Evolutionary conservation across 805 yeast genomes (phyloP), one percentile per base, ranked within the genome.

Genomic region (Myxozyma sirexii): DNA sequence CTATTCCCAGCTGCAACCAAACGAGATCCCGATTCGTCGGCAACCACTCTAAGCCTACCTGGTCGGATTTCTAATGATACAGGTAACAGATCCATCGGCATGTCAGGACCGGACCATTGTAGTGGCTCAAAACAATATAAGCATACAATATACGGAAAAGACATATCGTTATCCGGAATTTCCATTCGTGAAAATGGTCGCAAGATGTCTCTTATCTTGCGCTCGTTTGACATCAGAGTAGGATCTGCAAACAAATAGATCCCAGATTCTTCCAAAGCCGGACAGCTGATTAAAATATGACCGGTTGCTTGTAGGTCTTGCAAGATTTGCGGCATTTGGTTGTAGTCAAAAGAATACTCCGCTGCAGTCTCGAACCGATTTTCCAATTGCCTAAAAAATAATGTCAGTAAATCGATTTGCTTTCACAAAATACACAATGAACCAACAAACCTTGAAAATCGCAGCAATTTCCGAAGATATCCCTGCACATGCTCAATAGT

Each of bases 21-120:
- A 46, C 82, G 79, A 13, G 76, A 72, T 46, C 82, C 79, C 0
- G 96, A 90, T 10, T 92, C 88, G 60, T 85, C 89, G 0, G 89
- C 80, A 0, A 90, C 81, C 54, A 90, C 73, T 29, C 89, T 70
- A 65, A 87, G 79, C 56, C 85, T 83, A 1, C 96, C 94, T 10
- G 82, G 83, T 60, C 80, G 81, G n/a, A 88, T 76, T 57, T 84
- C 86, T 24, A 83, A 77, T 2, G 72, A 70, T 8, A 65, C 53
- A 31, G 66, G 70, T 0, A 71, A 67, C 46, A 73, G 51, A 13
- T 73, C 74, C 12, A 88, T 71, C 44, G 84, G 81, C 39, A 85
- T 79, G 63, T 87, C 84, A 17, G 82, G 80, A 3, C 97, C 97
- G 62, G 88, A 91, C 98, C 98, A 93, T 50, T 88, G 83, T 73